These are phyloP conservation scores for Boletus albobrunnescens DNA, from an alignment of 1,284 basidiomycete genomes.

Conservation along the genomic window DNA sequence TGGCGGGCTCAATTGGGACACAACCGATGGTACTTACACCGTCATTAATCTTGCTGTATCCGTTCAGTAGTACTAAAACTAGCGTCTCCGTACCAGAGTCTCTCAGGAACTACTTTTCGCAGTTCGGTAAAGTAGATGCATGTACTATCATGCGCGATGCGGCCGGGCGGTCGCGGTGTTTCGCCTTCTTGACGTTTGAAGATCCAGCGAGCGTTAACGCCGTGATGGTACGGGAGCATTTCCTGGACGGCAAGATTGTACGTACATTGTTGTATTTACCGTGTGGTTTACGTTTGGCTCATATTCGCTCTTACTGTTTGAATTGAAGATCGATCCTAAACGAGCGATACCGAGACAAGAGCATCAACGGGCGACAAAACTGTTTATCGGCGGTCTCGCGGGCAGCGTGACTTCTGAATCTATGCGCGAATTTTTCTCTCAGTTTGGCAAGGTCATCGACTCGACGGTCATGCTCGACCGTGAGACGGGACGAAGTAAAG, in stretches of 20 bases:
- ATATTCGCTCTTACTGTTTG: conserved; percentile 16
- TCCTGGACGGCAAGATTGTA: conserved; percentile 91
- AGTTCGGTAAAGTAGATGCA: conserved; percentile 88
- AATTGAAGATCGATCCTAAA: conserved; percentile 92
- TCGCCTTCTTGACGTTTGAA: conserved; percentile 91
- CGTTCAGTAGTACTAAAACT: conserved; percentile 40
- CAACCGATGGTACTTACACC: conserved; percentile 78
- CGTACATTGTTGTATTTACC: conserved; percentile 36
- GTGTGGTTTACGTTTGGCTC: conserved; percentile 17
- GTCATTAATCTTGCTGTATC: conserved; percentile 32
- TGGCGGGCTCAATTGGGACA: conserved; percentile 96
- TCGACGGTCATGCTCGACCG: conserved; percentile 99
- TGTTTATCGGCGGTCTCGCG: conserved; percentile 95
- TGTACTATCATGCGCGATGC: conserved; percentile 96
- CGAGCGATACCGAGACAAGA: conserved; percentile 95
- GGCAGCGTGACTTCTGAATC: conserved; percentile 89
- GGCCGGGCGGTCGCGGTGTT: conserved; percentile 85
- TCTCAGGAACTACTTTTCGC: conserved; percentile 80
- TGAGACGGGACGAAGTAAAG: conserved; percentile 92
- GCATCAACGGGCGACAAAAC: conserved; percentile 85
- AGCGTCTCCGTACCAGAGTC: conserved; percentile 53
- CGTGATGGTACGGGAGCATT: conserved; percentile 86
- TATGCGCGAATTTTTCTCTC: conserved; percentile 88
- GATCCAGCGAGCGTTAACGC: conserved; percentile 84
- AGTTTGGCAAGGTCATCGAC: conserved; percentile 91